Evolutionary conservation across 352 stramenopile genomes (phyloP).

Genomic region (Proteromonas lacertae): DNA sequence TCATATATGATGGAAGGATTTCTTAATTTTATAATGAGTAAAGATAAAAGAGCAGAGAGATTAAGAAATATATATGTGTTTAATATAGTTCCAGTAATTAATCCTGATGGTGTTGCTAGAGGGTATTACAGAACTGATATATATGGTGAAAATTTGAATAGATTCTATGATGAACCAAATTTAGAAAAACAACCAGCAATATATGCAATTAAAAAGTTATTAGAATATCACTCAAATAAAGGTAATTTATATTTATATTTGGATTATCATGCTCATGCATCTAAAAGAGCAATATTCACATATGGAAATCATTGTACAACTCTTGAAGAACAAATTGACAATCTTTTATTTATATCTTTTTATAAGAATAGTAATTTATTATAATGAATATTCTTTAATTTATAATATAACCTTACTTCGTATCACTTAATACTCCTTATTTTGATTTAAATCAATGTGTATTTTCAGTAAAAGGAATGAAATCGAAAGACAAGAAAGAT

Average conservation of each 20-base stretch:
- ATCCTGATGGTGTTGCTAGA: slow-evolving; percentile 35
- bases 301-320: slow-evolving; percentile 32
- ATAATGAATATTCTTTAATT: too few relatives aligned
- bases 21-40: slow-evolving; percentile 14
- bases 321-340: slow-evolving; percentile 21
- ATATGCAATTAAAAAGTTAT: slow-evolving; percentile 18
- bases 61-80: slow-evolving; percentile 25
- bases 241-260: slow-evolving; percentile 27
- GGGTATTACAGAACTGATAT: slow-evolving; percentile 44
- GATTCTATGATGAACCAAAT: slow-evolving; percentile 28
- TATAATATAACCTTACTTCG: slow-evolving; percentile 1
- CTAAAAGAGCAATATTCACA: slow-evolving; percentile 46
- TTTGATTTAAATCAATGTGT: slow-evolving; percentile 43
- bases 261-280: slow-evolving; percentile 48
- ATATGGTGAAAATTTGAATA: slow-evolving; percentile 43
- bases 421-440: slow-evolving; percentile 22
- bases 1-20: slow-evolving; percentile 6
- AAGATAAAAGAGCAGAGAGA: slow-evolving; percentile 15
- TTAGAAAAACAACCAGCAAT: slow-evolving; percentile 19
- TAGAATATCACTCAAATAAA: slow-evolving; percentile 4
- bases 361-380: slow-evolving; percentile 7
- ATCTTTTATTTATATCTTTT: slow-evolving; percentile 34
- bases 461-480: slow-evolving; percentile 39
- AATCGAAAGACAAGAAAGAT: slow-evolving; percentile 12
- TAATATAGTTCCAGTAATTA: slow-evolving; percentile 31